phyloP scores from a whole-genome alignment of 2,329 filamentous ascomycete genomes.

The Colletotrichum horii region DNA sequence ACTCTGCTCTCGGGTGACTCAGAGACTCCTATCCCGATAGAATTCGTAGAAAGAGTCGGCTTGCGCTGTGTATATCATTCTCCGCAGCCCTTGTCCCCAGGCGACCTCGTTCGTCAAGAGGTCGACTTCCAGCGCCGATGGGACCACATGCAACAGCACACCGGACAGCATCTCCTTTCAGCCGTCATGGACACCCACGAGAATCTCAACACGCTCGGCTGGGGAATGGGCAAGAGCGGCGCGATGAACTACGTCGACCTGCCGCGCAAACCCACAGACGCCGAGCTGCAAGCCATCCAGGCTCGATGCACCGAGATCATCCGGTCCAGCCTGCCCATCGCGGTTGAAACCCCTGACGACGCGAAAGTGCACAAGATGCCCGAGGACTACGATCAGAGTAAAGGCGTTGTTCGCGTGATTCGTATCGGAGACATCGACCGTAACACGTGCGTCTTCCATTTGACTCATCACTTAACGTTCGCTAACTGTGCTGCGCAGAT shows the following conservation, averaged over 20 bases:
- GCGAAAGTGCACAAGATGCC: slow-evolving; percentile 28
- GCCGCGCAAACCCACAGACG: slow-evolving; percentile 27
- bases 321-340: slow-evolving; percentile 26
- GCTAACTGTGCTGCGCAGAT: slow-evolving; percentile 18
- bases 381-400: slow-evolving; percentile 33
- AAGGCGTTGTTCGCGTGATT: slow-evolving; percentile 32
- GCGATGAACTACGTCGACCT: slow-evolving; percentile 36
- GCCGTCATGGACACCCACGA: slow-evolving; percentile 32
- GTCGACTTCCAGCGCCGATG: slow-evolving; percentile 33
- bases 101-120: slow-evolving; percentile 28
- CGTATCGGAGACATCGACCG: slow-evolving; percentile 33
- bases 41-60: slow-evolving; percentile 30
- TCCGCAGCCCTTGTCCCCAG: slow-evolving; percentile 20
- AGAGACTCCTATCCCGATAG: slow-evolving; percentile 23
- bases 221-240: slow-evolving; percentile 33
- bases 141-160: slow-evolving; percentile 39
- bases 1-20: background rate
- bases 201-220: slow-evolving; percentile 30
- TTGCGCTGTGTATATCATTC: slow-evolving; percentile 30
- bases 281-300: slow-evolving; percentile 30
- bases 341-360: slow-evolving; percentile 28
- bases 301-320: slow-evolving; percentile 29
- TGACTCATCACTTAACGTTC: background rate
- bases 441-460: slow-evolving; percentile 27
- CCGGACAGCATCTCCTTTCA: slow-evolving; percentile 35